These are phyloP conservation scores for Auxenochlorella pyrenoidosa DNA, from an alignment of 139 green algal genomes.

Conservation along the genomic window DNA sequence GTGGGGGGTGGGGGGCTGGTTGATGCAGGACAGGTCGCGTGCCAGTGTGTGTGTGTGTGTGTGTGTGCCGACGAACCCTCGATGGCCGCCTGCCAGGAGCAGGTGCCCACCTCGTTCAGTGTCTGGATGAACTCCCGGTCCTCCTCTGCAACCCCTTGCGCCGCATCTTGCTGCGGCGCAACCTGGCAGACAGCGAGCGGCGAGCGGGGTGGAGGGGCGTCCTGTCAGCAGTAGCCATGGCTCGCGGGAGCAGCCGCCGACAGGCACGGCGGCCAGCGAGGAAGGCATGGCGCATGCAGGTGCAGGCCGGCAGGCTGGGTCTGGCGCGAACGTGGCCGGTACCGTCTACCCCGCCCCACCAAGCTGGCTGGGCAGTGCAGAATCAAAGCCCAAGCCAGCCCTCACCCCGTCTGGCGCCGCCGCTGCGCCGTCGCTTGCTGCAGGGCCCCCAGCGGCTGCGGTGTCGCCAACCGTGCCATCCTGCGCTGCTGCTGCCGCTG, in stretches of 20 bases:
- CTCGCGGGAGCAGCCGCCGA: background rate
- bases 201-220: background rate
- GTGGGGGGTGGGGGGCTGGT: no score
- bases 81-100: background rate
- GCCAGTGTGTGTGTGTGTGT: no score
- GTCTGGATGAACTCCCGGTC: slow-evolving; percentile 39
- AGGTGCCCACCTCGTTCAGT: slow-evolving; percentile 61
- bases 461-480: background rate
- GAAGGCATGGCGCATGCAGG: no score
- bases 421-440: background rate
- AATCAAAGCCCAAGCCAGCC: background rate
- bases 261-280: no score
- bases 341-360: no score
- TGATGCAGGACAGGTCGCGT: slow-evolving; percentile 62
- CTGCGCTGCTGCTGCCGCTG: no score
- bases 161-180: background rate
- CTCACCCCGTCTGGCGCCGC: background rate
- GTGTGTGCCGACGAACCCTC: no score
- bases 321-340: no score
- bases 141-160: slow-evolving; percentile 15
- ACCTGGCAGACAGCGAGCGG: background rate
- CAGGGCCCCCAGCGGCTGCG: background rate
- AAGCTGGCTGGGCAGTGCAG: no score
- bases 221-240: background rate
- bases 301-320: no score